Evolutionary conservation across 176 grass and related monocot genomes (phyloP).

Genomic region (Thalia dealbata): DNA sequence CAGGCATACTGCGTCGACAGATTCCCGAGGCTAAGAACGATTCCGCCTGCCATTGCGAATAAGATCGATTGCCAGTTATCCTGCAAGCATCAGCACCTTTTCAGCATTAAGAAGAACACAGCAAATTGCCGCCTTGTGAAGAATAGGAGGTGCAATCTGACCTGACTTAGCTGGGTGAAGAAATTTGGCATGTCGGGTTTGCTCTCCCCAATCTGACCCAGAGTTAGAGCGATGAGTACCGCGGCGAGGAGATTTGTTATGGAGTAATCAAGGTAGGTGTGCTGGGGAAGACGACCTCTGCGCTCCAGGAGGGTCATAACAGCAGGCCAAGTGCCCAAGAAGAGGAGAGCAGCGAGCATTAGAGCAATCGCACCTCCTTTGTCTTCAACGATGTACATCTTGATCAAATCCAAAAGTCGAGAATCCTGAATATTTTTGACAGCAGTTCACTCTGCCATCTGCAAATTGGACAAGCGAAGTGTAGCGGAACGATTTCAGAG

Average conservation of each 20-base stretch:
- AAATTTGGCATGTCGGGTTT: conserved; percentile 64
- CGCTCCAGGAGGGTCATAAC: conserved; percentile 82
- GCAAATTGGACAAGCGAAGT: no score
- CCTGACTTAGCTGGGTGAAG: conserved; percentile 68
- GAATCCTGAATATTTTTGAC: no score
- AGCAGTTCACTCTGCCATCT: no score
- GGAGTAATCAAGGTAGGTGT: conserved; percentile 86
- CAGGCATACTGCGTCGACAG: conserved; percentile 86
- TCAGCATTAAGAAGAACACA: not conserved
- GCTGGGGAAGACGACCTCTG: conserved; percentile 76
- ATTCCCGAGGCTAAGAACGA: conserved; percentile 77
- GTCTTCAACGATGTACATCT: conserved; percentile 76
- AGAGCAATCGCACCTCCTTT: conserved; percentile 58
- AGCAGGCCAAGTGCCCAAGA: conserved; percentile 90
- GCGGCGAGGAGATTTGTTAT: conserved; percentile 78
- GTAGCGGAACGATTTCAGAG: no score
- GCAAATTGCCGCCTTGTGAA: not conserved
- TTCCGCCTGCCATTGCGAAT: conserved; percentile 64
- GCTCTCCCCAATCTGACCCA: conserved; percentile 58
- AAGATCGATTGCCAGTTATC: conserved; percentile 74
- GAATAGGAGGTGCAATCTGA: not conserved
- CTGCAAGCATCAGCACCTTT: conserved; percentile 19
- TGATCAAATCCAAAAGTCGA: not conserved
- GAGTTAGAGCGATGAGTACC: conserved; percentile 55
- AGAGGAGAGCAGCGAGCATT: conserved; percentile 56